Base-by-base conservation (phyloP, 2,329 filamentous ascomycete genomes). In the Arachnomyces sp. region DNA sequence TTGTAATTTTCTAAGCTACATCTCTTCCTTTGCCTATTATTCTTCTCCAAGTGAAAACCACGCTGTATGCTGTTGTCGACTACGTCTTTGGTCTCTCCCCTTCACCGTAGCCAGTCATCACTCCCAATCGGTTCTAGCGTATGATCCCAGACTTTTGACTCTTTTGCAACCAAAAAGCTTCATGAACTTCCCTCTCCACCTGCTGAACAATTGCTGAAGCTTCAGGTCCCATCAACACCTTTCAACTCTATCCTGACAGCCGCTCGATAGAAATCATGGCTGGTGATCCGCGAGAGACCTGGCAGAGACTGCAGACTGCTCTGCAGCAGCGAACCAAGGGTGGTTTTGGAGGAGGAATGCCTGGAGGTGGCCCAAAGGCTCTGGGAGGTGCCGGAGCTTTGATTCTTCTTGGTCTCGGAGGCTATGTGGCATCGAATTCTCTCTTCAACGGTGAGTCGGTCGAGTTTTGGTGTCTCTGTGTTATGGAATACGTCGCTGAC, bases 281-380 rank as follows among this genome's bases (percentile, higher is more conserved):
- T 52, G 61, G 67, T 50, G 78, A 80, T 59, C 80, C 80, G 38
- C 73, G 75, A 58, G 78, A 85, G 61, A 73, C 78, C 53, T 84
- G 78, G 74, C 71, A 73, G 62, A 73, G 74, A 54, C 67, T 86
- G 51, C 78, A 82, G 65, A 72, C 72, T 55, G 75, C 77, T 46
- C 69, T 82, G 51, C 70, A 75, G 56, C 70, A 72, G 50, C 67
- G 72, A 53, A 63, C 64, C 42, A 64, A 65, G 47, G 68, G 71
- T 49, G 72, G 74, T 39, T 60, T 65, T 44, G 69, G 70, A 38
- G 66, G 68, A 43, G 66, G 73, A 47, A 61, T 75, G 34, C 65
- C 75, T 33, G 71, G 73, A 45, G 77, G 75, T 49, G 74, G 66
- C 43, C 68, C 67, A 38, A 55, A 79, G 41, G 52, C 80, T 30